Conservation (phyloP, 441 rosid genomes). For the Populus hybrid region DNA sequence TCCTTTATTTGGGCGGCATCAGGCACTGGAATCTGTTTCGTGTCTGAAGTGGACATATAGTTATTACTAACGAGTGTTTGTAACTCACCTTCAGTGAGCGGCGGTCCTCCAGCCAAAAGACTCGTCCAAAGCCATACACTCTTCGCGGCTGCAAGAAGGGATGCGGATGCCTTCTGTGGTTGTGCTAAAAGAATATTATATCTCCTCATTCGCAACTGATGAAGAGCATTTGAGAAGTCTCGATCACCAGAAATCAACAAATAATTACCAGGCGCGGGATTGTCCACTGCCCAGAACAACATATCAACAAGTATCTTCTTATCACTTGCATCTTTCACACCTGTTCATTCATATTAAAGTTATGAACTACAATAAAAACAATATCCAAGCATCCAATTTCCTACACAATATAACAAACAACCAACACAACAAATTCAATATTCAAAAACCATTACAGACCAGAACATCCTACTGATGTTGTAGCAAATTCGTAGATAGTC, state of each 20-base stretch:
- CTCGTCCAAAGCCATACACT: slow-evolving; percentile 91
- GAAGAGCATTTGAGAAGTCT: slow-evolving; percentile 88
- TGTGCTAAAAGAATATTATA: slow-evolving; percentile 83
- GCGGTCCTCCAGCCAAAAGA: slow-evolving; percentile 67
- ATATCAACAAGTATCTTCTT: slow-evolving; percentile 80
- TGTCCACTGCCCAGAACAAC: slow-evolving; percentile 75
- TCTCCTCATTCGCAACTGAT: slow-evolving; percentile 78
- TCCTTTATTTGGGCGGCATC: slow-evolving; percentile 36
- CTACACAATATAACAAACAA: background rate
- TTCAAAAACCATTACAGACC: background rate
- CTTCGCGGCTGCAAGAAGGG: slow-evolving; percentile 80
- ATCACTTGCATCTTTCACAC: slow-evolving; percentile 95
- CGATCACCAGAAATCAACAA: slow-evolving; percentile 84
- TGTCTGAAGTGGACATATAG: slow-evolving; percentile 19
- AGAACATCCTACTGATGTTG: background rate
- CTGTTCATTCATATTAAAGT: slow-evolving; percentile 27
- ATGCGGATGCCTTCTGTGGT: slow-evolving; percentile 70
- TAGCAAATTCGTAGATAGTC: slow-evolving; percentile 5
- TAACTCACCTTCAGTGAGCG: slow-evolving; percentile 51
- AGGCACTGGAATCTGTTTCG: slow-evolving; percentile 25
- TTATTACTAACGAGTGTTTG: slow-evolving; percentile 31
- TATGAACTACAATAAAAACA: background rate
- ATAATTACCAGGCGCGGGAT: slow-evolving; percentile 80
- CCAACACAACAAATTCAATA: background rate
- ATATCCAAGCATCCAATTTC: background rate